Percentiles rank a stretch among this genome's conserved stretches.
These are phyloP conservation scores for Scenedesmus sp. DNA, from an alignment of 163 green algal species.

Conservation along the genomic window DNA sequence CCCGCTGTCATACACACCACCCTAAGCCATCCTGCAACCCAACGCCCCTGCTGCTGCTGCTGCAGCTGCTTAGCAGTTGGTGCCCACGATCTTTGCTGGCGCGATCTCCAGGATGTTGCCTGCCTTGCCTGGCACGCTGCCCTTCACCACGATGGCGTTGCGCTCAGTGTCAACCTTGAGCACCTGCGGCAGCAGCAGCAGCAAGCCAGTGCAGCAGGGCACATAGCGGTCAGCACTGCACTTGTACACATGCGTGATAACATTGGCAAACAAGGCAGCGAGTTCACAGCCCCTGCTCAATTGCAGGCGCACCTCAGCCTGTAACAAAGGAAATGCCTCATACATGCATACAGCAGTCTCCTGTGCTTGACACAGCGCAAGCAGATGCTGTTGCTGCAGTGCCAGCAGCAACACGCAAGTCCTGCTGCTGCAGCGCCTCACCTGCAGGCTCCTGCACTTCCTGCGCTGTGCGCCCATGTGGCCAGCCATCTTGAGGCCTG, in stretches of 20 bases:
- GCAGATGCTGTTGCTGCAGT: not conserved
- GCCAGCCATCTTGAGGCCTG: slow-evolving; percentile 95
- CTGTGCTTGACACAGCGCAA: not conserved
- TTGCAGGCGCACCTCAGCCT: too few species aligned
- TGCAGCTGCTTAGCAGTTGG: slow-evolving; percentile 61
- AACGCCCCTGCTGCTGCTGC: not conserved
- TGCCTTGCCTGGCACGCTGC: slow-evolving; percentile 94
- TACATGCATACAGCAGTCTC: too few species aligned
- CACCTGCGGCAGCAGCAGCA: slow-evolving; percentile 71
- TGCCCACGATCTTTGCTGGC: slow-evolving; percentile 91
- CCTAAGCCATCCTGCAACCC: not conserved
- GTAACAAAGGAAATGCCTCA: too few species aligned
- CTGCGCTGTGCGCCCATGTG: slow-evolving; percentile 88
- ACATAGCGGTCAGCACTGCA: not conserved
- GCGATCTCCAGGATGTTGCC: slow-evolving; percentile 95
- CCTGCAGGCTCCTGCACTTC: slow-evolving; percentile 83
- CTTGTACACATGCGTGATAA: too few species aligned
- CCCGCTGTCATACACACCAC: not conserved
- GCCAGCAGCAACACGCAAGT: not conserved
- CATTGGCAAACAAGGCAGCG: too few species aligned
- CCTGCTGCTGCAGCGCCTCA: slow-evolving; percentile 50
- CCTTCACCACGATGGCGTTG: slow-evolving; percentile 93
- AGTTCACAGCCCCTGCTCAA: too few species aligned
- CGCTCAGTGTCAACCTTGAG: slow-evolving; percentile 91
- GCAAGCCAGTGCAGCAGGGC: slow-evolving; percentile 29